Conservation (phyloP, 805 yeast species). For the Schizosaccharomyces japonicus region DNA sequence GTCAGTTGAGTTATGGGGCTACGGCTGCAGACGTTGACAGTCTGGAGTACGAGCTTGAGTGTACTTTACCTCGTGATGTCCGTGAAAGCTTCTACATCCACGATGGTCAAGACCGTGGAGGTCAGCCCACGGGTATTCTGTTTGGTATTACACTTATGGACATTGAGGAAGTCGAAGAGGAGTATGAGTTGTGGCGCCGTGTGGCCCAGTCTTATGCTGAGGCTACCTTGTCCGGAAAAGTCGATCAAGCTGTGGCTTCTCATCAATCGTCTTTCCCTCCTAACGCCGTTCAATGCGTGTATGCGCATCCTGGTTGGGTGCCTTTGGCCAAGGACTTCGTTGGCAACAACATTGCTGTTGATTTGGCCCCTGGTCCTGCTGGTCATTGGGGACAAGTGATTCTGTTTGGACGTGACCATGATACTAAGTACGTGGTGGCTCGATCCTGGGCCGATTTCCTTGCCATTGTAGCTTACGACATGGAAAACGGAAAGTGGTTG, state of each 20-base stretch:
- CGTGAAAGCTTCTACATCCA: slow-evolving; percentile 57
- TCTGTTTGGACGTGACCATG: slow-evolving; percentile 81
- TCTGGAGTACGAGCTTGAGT: slow-evolving; percentile 58
- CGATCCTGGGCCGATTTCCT: slow-evolving; percentile 76
- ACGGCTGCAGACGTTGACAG: slow-evolving; percentile 58
- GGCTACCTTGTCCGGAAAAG: slow-evolving; percentile 12
- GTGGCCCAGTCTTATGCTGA: slow-evolving; percentile 22
- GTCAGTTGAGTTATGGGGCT: slow-evolving; percentile 55
- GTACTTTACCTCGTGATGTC: slow-evolving; percentile 57
- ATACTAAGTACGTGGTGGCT: slow-evolving; percentile 67
- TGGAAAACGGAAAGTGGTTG: slow-evolving; percentile 61
- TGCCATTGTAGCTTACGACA: slow-evolving; percentile 58
- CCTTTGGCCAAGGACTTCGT: slow-evolving; percentile 70
- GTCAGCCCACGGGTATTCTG: slow-evolving; percentile 50
- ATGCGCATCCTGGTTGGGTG: slow-evolving; percentile 81
- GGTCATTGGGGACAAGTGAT: slow-evolving; percentile 84
- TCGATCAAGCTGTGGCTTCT: slow-evolving; percentile 9
- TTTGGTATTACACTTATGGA: slow-evolving; percentile 64
- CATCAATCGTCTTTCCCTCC: slow-evolving; percentile 52
- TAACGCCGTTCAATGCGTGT: slow-evolving; percentile 42
- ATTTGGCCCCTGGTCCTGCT: slow-evolving; percentile 53
- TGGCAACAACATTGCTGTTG: slow-evolving; percentile 83
- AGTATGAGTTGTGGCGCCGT: slow-evolving; percentile 67
- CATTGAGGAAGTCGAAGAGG: slow-evolving; percentile 54
- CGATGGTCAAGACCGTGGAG: slow-evolving; percentile 74